These are phyloP conservation scores for Kodamaea restingae DNA, from an alignment of 805 yeast species.

Conservation along the genomic window DNA sequence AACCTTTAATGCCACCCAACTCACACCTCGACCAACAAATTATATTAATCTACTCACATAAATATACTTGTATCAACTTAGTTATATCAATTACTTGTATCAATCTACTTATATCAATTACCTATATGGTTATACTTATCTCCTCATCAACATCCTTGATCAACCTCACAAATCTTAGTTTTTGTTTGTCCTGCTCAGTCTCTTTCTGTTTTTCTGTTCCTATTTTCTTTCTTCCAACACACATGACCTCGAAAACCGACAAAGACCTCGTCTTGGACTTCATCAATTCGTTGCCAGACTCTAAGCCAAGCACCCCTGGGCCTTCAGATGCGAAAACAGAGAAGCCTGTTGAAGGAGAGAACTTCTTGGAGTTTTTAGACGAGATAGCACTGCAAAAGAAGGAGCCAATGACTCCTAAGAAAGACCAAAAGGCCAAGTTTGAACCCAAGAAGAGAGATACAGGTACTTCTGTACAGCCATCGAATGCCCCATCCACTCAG, in stretches of 20 bases:
- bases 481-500: background rate
- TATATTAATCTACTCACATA: too few relatives aligned
- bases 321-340: conserved; percentile 17
- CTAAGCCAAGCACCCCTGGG: conserved; percentile 30
- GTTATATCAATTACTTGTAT: too few relatives aligned
- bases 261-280: conserved; percentile 78
- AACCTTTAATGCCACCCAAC: too few relatives aligned
- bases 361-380: conserved; percentile 55
- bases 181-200: too few relatives aligned
- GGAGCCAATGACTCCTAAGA: conserved; percentile 28
- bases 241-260: conserved; percentile 31
- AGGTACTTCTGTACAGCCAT: background rate
- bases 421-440: conserved; percentile 24
- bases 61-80: too few relatives aligned
- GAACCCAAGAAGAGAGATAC: conserved; percentile 29
- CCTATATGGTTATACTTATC: too few relatives aligned
- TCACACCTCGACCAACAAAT: too few relatives aligned
- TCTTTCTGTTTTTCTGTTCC: background rate
- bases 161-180: too few relatives aligned
- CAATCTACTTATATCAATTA: too few relatives aligned
- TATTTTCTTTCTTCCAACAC: background rate
- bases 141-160: too few relatives aligned
- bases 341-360: conserved; percentile 42
- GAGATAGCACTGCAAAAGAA: conserved; percentile 62
- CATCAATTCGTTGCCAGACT: conserved; percentile 73